Evolutionary conservation across 139 green algal species (phyloP).

Genomic region (Chlamydomonas sp.): DNA sequence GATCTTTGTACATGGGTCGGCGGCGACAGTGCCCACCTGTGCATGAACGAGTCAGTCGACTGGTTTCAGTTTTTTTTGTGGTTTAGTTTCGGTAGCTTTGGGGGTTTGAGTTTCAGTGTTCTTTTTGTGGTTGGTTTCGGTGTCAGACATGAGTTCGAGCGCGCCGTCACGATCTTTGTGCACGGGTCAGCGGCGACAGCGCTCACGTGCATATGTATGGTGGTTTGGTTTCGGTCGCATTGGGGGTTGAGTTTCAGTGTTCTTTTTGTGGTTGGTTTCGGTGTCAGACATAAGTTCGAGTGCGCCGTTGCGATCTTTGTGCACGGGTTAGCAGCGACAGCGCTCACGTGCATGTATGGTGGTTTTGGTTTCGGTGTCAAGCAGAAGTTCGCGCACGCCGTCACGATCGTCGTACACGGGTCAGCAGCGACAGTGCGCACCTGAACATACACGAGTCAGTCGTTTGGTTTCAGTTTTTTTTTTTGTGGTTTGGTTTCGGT

Average conservation of each 20-base stretch:
- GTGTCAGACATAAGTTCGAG: too few relatives aligned
- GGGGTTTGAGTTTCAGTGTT: too few relatives aligned
- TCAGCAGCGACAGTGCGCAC: constrained; percentile 24
- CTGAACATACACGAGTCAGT: background rate
- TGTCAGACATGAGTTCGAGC: too few relatives aligned
- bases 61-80: too few relatives aligned
- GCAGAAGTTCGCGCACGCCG: constrained; percentile 28
- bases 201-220: constrained; percentile 20
- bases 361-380: too few relatives aligned
- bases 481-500: too few relatives aligned
- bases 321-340: constrained; percentile 31
- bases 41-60: too few relatives aligned
- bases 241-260: too few relatives aligned
- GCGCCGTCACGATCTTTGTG: constrained; percentile 33
- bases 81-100: too few relatives aligned
- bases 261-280: too few relatives aligned
- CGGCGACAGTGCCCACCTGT: constrained; percentile 25
- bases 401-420: constrained; percentile 33
- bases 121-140: too few relatives aligned
- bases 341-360: constrained; percentile 23
- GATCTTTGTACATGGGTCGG: constrained; percentile 35
- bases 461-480: background rate
- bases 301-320: constrained; percentile 32
- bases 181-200: constrained; percentile 31
- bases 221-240: too few relatives aligned